Base-by-base conservation (phyloP, 306 rosid species). In the Vachellia collinsii region DNA sequence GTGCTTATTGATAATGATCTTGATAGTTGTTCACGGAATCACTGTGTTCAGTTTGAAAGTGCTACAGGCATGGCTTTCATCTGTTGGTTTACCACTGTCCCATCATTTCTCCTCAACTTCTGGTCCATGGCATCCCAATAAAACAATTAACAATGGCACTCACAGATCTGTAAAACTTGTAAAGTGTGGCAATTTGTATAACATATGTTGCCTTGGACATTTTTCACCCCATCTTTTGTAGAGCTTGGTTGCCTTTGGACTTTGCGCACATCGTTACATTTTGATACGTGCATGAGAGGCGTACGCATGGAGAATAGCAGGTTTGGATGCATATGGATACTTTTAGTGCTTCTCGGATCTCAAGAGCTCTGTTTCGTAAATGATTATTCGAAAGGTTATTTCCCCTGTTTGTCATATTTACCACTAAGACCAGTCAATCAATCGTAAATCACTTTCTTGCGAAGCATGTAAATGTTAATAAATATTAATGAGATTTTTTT, bases 21-120 rank as follows among this genome's bases (percentile, higher is more conserved):
- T 43, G 88, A 62, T 74, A 79, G 83, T 75, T 94, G 99, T 81
- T 69, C 82, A 39, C 61, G 73, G 48, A 91, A 90, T 70, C 91
- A 92, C 69, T 94, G 97, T 83, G 88, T 84, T 20, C 94, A 92
- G 80, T 90, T 94, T 46, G 92, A 92, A 89, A 86, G 91, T 0
- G 95, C 99, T 68, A 92, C 97, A 47, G 97, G 92, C 82, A 89
- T 94, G 97, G 97, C 97, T 63, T 94, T 92, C 78, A 82, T 94
- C 50, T 85, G 94, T 63, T 94, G 99, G 97, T 89, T 94, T 79
- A 80, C 90, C 53, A 84, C 93, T 59, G 79, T 94, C 62, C 97
- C 99, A 7, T 91, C 97, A 4, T 92, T 94, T 83, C 86, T 94
- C 36, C 85, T 94, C 62, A 92, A 92, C 84, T 92, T 91, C 84